phyloP scores from a whole-genome alignment of 2,329 filamentous ascomycete genomes.

The Mariannaea elegans region DNA sequence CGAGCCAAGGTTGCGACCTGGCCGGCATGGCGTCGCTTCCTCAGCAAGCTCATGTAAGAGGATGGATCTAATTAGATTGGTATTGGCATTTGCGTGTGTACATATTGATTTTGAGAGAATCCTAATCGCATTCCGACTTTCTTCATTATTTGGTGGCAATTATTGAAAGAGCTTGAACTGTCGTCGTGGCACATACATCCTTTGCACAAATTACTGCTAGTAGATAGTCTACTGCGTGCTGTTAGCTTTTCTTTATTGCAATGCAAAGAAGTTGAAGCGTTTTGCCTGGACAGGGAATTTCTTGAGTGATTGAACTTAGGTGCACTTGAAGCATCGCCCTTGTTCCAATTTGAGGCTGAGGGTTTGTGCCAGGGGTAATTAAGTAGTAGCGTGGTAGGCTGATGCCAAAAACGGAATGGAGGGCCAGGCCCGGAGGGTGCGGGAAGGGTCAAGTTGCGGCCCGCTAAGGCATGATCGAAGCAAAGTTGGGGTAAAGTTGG shows the following conservation, averaged over 20 bases:
- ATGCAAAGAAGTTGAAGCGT: not conserved
- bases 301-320: not conserved
- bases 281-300: too few relatives aligned
- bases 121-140: not conserved
- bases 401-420: not conserved
- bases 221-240: constrained; percentile 1
- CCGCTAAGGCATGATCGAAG: not conserved
- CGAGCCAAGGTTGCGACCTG: constrained; percentile 58
- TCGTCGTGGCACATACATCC: not conserved
- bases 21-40: constrained; percentile 59
- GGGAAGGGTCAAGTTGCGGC: not conserved
- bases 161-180: not conserved
- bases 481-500: constrained; percentile 10
- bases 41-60: constrained; percentile 50
- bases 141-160: not conserved
- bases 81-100: not conserved
- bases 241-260: constrained; percentile 4
- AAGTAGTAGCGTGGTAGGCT: not conserved
- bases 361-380: not conserved
- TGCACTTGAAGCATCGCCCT: not conserved
- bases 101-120: not conserved
- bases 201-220: not conserved
- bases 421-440: not conserved
- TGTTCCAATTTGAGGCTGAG: not conserved
- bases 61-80: not conserved